Base-by-base conservation (phyloP, 2,329 filamentous ascomycete genomes). In the Ophiostoma pallidulum region DNA sequence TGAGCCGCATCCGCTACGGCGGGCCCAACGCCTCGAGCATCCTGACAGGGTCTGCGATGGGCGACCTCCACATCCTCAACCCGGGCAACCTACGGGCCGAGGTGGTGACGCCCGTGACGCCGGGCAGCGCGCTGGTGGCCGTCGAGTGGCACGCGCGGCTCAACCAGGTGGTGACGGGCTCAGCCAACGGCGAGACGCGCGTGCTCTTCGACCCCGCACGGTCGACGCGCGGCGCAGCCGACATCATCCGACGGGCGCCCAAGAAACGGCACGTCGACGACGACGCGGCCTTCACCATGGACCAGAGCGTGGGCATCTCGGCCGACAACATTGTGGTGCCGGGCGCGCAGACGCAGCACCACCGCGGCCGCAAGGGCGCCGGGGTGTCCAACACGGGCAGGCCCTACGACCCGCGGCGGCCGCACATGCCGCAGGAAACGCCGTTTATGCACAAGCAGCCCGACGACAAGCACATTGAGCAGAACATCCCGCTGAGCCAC, bases 221-320 rank as follows among this genome's bases (percentile, higher is more conserved):
- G 56, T 98, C 92, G 19, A 75, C 64, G 12, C 82, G 80, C 51
- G 92, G 92, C 50, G 92, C 90, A 4, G 82, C 89, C 47, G 81
- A 87, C 51, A 85, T 97, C 55, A 89, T 98, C 80, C 90, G 85
- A 52, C 86, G 88, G 59, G 89, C 89, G 0, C 90, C 92, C 3
- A 97, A 98, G 70, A 90, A 88, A 58, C 84, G 91, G 2, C 91
- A 98, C 62, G 81, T 98, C 51, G 92, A 98, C 62, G 92, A 98
- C 64, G 88, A 97, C 64, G 81, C 89, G 1, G 80, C 79, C 50
- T 73, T 94, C 29, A 95, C 90, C 1, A 94, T 86, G 62, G 89
- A 95, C 60, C 78, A 89, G 57, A 77, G 83, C 4, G 72, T 83
- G 4, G 90, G 88, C 13, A 74, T 97, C 50, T 89, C 89, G 1